Evolutionary conservation across 179 eudicot genomes (phyloP).

Genomic region (Nepenthes alata): DNA sequence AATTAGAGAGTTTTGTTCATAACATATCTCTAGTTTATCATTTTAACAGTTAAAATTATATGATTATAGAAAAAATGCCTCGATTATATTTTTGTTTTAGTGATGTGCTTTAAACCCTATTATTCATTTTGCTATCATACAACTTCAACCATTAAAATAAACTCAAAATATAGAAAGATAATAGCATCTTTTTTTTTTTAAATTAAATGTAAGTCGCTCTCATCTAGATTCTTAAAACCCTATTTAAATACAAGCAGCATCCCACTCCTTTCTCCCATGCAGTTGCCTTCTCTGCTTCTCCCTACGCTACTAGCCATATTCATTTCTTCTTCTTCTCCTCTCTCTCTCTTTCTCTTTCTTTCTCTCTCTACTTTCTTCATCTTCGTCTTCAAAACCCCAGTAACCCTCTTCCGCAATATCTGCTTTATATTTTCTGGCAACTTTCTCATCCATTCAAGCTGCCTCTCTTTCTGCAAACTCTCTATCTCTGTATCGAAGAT

Average conservation of each 20-base stretch:
- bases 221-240: constrained; percentile 3
- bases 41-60: no score
- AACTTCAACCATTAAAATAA: no score
- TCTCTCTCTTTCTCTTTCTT: background rate
- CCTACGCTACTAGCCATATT: constrained; percentile 6
- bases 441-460: constrained; percentile 7
- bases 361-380: background rate
- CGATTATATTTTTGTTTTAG: no score
- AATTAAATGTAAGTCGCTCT: no score
- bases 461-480: background rate
- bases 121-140: no score
- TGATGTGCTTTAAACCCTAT: no score
- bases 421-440: constrained; percentile 14
- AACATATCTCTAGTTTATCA: no score
- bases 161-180: no score
- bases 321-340: background rate
- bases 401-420: constrained; percentile 1
- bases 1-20: no score
- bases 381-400: constrained; percentile 5
- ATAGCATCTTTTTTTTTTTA: no score
- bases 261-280: constrained; percentile 25
- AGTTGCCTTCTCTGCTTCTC: constrained; percentile 9
- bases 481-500: background rate
- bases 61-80: no score
- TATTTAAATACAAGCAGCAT: constrained; percentile 21